Percentiles rank a stretch among this genome's conserved stretches.
Conservation (phyloP, 1,284 basidiomycete genomes). For the Irpex sp. region DNA sequence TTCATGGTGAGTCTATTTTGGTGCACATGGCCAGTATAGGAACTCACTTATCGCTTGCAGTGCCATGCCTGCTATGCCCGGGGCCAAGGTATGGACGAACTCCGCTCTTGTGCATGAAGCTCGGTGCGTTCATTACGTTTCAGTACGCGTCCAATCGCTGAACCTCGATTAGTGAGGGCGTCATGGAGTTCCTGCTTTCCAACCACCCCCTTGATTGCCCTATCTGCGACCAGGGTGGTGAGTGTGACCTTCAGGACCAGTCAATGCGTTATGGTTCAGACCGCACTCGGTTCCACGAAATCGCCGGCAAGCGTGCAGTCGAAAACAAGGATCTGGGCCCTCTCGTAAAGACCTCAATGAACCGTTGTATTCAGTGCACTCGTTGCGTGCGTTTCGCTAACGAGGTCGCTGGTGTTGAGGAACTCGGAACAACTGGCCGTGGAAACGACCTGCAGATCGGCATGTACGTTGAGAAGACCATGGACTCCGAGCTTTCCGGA, state of each 20-base stretch:
- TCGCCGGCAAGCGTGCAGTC: constrained; percentile 95
- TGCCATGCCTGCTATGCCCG: constrained; percentile 98
- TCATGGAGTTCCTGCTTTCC: constrained; percentile 97
- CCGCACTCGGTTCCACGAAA: constrained; percentile 97
- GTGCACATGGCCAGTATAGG: background rate
- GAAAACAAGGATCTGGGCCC: constrained; percentile 99
- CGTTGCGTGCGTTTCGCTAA: constrained; percentile 99
- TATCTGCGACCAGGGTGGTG: constrained; percentile 96
- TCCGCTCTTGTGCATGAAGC: constrained; percentile 95
- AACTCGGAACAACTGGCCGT: constrained; percentile 94
- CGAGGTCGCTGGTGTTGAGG: constrained; percentile 98
- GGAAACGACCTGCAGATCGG: constrained; percentile 99
- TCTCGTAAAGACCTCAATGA: constrained; percentile 99
- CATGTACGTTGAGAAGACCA: constrained; percentile 96
- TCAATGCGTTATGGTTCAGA: constrained; percentile 99
- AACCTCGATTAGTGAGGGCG: constrained; percentile 70
- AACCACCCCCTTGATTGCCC: constrained; percentile 99
- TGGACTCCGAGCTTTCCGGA: constrained; percentile 97
- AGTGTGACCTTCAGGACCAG: constrained; percentile 99
- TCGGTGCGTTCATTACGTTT: constrained; percentile 44
- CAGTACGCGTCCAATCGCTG: constrained; percentile 10
- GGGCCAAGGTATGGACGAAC: constrained; percentile 94
- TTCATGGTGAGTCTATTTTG: constrained; percentile 57
- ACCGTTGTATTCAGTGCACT: constrained; percentile 99
- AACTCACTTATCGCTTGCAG: constrained; percentile 35